These are phyloP conservation scores for Lentinula raphanica DNA, from an alignment of 768 basidiomycete species.

Conservation along the genomic window DNA sequence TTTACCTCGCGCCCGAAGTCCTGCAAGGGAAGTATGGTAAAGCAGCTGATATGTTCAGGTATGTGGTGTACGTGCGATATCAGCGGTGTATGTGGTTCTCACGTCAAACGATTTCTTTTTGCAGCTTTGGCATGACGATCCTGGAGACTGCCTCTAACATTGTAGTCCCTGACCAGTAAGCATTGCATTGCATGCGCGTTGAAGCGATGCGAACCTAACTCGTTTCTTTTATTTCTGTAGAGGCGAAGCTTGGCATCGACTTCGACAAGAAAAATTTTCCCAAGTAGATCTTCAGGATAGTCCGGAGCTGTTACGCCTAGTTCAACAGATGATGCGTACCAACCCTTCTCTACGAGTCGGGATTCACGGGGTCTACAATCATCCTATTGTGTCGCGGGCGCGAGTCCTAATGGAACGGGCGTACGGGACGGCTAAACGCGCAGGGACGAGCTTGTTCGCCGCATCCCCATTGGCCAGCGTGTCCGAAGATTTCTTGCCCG, in stretches of 20 bases:
- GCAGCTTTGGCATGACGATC: slow-evolving; percentile 91
- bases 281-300: slow-evolving; percentile 72
- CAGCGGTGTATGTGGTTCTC: slow-evolving; percentile 30
- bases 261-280: slow-evolving; percentile 87
- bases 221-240: slow-evolving; percentile 37
- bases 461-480: slow-evolving; percentile 63
- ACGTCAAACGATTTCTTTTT: slow-evolving; percentile 28
- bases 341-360: slow-evolving; percentile 57
- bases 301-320: slow-evolving; percentile 58
- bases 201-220: slow-evolving; percentile 19
- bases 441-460: slow-evolving; percentile 39
- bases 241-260: slow-evolving; percentile 90
- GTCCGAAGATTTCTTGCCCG: slow-evolving; percentile 56
- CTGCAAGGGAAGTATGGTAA: slow-evolving; percentile 87
- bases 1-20: slow-evolving; percentile 96
- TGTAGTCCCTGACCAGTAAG: slow-evolving; percentile 94
- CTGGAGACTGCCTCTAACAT: slow-evolving; percentile 95
- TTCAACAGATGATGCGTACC: slow-evolving; percentile 74
- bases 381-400: slow-evolving; percentile 62
- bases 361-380: slow-evolving; percentile 50
- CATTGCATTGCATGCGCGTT: slow-evolving; percentile 15
- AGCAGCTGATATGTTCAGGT: slow-evolving; percentile 97
- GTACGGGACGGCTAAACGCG: slow-evolving; percentile 28
- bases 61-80: slow-evolving; percentile 33
- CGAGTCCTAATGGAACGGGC: slow-evolving; percentile 57